Conservation (phyloP, 192 early-diverging fungal species). For the Gonapodya prolifera region DNA sequence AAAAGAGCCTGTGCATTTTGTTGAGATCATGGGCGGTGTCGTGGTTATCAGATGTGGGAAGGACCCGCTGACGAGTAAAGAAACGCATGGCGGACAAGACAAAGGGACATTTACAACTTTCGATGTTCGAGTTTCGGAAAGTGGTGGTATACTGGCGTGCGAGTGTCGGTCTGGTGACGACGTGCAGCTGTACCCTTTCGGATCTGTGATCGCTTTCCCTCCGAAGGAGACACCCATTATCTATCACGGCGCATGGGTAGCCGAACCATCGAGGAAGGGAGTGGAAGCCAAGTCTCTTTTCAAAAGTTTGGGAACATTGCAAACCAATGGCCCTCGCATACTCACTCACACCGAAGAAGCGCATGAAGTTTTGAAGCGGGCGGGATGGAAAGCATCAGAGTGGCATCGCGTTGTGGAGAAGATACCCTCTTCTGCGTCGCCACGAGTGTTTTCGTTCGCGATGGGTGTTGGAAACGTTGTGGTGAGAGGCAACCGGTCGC, state of each 20-base stretch:
- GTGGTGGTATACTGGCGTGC: neutral
- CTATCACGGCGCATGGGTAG: neutral
- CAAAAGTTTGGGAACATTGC: neutral
- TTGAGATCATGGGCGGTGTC: constrained; percentile 12
- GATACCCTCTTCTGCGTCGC: neutral
- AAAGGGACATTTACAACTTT: neutral
- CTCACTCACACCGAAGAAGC: neutral
- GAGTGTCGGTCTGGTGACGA: neutral
- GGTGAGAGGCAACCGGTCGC: neutral
- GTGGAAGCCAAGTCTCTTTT: neutral
- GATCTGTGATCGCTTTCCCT: neutral
- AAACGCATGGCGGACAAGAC: neutral
- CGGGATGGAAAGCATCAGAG: neutral
- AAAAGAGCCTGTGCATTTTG: constrained; percentile 19
- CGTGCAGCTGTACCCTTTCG: neutral
- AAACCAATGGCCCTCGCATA: neutral
- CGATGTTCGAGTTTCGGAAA: neutral
- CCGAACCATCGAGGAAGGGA: neutral
- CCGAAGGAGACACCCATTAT: neutral
- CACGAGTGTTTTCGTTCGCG: neutral
- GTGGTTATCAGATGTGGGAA: neutral
- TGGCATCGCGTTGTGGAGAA: neutral
- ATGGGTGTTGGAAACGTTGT: neutral
- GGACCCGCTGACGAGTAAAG: neutral
- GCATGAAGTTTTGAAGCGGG: neutral